Evolutionary conservation across 306 rosid genomes (phyloP).

Genomic region (Vigna trinervia): DNA sequence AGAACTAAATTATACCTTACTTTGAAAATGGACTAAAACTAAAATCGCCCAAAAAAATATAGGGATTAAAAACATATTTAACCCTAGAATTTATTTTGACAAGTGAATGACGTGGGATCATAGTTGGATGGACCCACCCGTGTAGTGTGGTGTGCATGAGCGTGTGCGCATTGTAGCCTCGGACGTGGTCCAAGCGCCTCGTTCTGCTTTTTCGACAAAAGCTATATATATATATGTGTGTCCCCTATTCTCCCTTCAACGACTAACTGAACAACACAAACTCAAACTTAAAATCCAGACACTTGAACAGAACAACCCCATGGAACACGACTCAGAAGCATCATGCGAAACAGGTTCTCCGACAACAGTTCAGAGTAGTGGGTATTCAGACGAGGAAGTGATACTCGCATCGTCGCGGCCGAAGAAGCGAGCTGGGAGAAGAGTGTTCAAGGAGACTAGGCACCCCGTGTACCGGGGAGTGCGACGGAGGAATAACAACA

Average conservation of each 20-base stretch:
- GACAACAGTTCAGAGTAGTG: neutral
- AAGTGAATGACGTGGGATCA: slow-evolving; percentile 41
- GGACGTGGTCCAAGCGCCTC: neutral
- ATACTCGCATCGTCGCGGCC: slow-evolving; percentile 66
- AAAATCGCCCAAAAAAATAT: no score
- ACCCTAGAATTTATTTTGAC: no score
- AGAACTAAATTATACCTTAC: no score
- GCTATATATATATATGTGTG: slow-evolving; percentile 11
- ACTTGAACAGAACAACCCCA: neutral
- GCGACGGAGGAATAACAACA: slow-evolving; percentile 68
- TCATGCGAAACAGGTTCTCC: slow-evolving; percentile 32
- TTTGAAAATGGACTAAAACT: no score
- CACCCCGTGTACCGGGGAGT: slow-evolving; percentile 89
- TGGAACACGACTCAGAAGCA: slow-evolving; percentile 35
- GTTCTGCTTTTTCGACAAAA: neutral
- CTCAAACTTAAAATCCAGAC: neutral
- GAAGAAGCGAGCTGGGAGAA: slow-evolving; percentile 74
- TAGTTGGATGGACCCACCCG: neutral
- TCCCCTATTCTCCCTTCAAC: neutral
- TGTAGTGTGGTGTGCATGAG: neutral
- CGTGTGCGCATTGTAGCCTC: slow-evolving; percentile 35
- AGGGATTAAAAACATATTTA: no score
- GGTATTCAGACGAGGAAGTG: slow-evolving; percentile 59
- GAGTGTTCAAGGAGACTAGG: slow-evolving; percentile 74
- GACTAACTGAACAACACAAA: neutral